These are phyloP conservation scores for Elsinoe fawcettii DNA, from an alignment of 2,329 filamentous ascomycete genomes.

Conservation along the genomic window DNA sequence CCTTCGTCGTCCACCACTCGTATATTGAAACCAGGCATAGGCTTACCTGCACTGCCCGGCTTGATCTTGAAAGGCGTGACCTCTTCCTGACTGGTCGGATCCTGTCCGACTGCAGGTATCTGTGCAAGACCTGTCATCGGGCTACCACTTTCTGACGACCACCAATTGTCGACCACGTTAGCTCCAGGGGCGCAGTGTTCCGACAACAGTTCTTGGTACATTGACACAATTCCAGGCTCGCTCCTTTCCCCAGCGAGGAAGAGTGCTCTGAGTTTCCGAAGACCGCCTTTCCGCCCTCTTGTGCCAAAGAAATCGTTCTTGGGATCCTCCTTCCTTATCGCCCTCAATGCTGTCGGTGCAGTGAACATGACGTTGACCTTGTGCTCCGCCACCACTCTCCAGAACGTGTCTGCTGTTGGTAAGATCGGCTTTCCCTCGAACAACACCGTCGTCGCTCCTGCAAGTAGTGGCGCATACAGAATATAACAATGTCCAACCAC, in stretches of 20 bases:
- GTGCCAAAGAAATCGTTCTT: conserved; percentile 58
- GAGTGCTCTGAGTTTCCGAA: conserved; percentile 64
- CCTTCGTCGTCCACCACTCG: conserved; percentile 75
- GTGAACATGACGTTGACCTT: conserved; percentile 79
- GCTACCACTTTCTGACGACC: conserved; percentile 63
- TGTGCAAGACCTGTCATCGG: conserved; percentile 60
- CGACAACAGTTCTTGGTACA: conserved; percentile 67
- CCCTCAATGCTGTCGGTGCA: conserved; percentile 77
- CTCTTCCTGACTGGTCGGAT: conserved; percentile 39
- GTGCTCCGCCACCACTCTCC: conserved; percentile 78
- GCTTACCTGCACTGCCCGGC: conserved; percentile 80
- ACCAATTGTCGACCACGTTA: conserved; percentile 64
- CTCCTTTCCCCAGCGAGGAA: conserved; percentile 87
- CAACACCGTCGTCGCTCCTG: conserved; percentile 76
- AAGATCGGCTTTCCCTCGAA: conserved; percentile 95
- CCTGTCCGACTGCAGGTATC: conserved; percentile 52
- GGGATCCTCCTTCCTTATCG: conserved; percentile 79
- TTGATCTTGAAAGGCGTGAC: conserved; percentile 55
- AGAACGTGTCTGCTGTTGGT: conserved; percentile 79
- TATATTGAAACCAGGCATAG: conserved; percentile 87
- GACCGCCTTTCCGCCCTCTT: conserved; percentile 58
- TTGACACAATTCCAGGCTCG: conserved; percentile 74
- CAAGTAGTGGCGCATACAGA: conserved; percentile 76
- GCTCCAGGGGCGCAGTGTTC: conserved; percentile 58
- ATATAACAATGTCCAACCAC: conserved; percentile 83